Evolutionary conservation across 2,329 filamentous ascomycete genomes (phyloP).

Genomic region (Escovopsis weberi): DNA sequence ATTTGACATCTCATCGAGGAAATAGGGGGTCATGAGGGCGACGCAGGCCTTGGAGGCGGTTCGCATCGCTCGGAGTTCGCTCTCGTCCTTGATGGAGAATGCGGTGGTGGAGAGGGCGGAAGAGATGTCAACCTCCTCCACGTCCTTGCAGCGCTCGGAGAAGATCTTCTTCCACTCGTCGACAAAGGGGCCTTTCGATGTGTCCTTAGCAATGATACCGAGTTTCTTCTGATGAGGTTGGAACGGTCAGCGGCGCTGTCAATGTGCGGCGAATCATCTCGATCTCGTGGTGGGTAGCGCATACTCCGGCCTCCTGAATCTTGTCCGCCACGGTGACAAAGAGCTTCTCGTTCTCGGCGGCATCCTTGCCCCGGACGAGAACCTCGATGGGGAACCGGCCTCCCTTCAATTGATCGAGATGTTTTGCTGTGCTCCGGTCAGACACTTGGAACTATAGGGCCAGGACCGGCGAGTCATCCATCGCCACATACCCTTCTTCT

Average conservation of each 20-base stretch:
- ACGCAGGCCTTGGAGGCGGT: conserved; percentile 90
- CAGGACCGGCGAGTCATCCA: conserved; percentile 15
- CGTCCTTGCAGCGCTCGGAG: conserved; percentile 62
- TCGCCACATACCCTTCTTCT: conserved; percentile 73
- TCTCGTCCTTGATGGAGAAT: conserved; percentile 88
- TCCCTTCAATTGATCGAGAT: conserved; percentile 81
- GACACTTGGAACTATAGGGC: neutral
- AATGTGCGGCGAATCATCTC: neutral
- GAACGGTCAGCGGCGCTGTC: conserved; percentile 6
- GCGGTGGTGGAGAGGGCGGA: conserved; percentile 67
- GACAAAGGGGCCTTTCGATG: conserved; percentile 72
- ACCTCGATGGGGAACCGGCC: conserved; percentile 89
- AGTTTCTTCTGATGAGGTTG: conserved; percentile 58
- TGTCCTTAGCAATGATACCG: conserved; percentile 70
- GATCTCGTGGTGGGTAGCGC: conserved; percentile 18
- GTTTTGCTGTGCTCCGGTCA: conserved; percentile 49
- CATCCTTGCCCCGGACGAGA: conserved; percentile 80
- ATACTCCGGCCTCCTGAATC: conserved; percentile 76
- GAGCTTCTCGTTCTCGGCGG: conserved; percentile 79
- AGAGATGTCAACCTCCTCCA: conserved; percentile 79
- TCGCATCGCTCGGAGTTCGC: conserved; percentile 83
- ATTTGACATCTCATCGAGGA: conserved; percentile 95
- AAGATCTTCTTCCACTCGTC: conserved; percentile 91
- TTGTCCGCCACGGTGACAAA: conserved; percentile 71
- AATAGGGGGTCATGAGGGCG: conserved; percentile 88